A percentile compares a stretch with the other conserved stretches of the same genome.
Evolutionary conservation across 768 basidiomycete species (phyloP).

Genomic region (Polyporus arcularius): DNA sequence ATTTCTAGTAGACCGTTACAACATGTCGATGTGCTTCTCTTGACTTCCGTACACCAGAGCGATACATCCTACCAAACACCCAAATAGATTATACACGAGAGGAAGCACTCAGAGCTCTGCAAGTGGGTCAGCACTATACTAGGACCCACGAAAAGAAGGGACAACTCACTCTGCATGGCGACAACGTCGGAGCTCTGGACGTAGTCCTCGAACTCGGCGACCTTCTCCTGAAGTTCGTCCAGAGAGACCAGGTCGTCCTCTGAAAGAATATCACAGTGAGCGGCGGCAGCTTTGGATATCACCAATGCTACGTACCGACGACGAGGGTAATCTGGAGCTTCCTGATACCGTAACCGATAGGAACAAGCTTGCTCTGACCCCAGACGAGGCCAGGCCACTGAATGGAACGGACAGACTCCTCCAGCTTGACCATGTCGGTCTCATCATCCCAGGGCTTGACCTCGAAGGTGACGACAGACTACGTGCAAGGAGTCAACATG

Average conservation of each 20-base stretch:
- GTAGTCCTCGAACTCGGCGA: conserved; percentile 82
- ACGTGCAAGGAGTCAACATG: conserved; percentile 7
- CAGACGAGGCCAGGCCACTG: conserved; percentile 91
- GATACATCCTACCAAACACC: conserved; percentile 6
- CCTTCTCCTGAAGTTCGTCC: conserved; percentile 91
- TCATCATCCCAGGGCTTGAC: conserved; percentile 99
- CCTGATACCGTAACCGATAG: conserved; percentile 91
- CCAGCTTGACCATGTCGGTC: conserved; percentile 92
- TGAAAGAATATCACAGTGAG: conserved; percentile 29
- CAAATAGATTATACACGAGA: neutral
- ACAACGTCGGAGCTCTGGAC: conserved; percentile 91
- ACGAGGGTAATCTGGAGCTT: conserved; percentile 80
- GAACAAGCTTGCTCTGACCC: conserved; percentile 91
- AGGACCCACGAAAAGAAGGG: neutral
- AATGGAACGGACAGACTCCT: conserved; percentile 81
- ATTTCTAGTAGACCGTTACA: conserved; percentile 15
- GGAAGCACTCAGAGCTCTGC: conserved; percentile 18
- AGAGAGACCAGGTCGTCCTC: conserved; percentile 96
- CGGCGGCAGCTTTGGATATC: conserved; percentile 48
- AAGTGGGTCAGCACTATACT: neutral
- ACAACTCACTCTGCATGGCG: conserved; percentile 84
- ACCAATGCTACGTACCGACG: conserved; percentile 37
- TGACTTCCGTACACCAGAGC: conserved; percentile 9
- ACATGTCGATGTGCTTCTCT: conserved; percentile 13
- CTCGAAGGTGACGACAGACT: conserved; percentile 98